Conservation (phyloP, 1,284 basidiomycete genomes). For the Sporisorium sorghi region DNA sequence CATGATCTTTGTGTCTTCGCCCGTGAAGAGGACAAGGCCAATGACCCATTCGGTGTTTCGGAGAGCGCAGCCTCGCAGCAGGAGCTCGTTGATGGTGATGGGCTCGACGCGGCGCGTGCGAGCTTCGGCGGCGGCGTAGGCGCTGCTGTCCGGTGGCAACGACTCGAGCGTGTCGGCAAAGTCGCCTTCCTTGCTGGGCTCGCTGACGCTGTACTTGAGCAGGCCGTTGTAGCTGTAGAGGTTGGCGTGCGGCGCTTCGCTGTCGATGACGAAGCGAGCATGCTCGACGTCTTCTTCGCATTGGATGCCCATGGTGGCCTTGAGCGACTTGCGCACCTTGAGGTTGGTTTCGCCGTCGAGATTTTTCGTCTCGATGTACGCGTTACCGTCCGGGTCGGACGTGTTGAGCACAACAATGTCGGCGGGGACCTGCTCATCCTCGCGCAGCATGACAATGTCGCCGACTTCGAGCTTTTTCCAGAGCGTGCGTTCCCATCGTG, state of each 20-base stretch:
- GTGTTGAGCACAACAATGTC: constrained; percentile 89
- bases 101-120: constrained; percentile 70
- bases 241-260: constrained; percentile 92
- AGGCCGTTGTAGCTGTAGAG: constrained; percentile 91
- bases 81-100: constrained; percentile 88
- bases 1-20: constrained; percentile 97
- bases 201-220: constrained; percentile 75
- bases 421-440: constrained; percentile 95
- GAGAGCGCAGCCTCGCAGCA: constrained; percentile 90
- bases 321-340: constrained; percentile 83
- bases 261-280: constrained; percentile 86
- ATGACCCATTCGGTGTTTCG: constrained; percentile 95
- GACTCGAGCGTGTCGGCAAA: constrained; percentile 32
- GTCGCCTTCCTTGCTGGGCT: constrained; percentile 49
- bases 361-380: constrained; percentile 78
- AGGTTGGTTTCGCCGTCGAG: constrained; percentile 97
- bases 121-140: constrained; percentile 50
- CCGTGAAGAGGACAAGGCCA: constrained; percentile 92
- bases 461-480: constrained; percentile 99
- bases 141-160: constrained; percentile 46
- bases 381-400: constrained; percentile 70
- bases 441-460: constrained; percentile 88
- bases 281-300: constrained; percentile 92
- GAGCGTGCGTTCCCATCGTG: constrained; percentile 91
- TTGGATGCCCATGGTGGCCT: constrained; percentile 80